These are phyloP conservation scores for Eucalyptus melliodora DNA, from an alignment of 345 rosid species.

Conservation along the genomic window DNA sequence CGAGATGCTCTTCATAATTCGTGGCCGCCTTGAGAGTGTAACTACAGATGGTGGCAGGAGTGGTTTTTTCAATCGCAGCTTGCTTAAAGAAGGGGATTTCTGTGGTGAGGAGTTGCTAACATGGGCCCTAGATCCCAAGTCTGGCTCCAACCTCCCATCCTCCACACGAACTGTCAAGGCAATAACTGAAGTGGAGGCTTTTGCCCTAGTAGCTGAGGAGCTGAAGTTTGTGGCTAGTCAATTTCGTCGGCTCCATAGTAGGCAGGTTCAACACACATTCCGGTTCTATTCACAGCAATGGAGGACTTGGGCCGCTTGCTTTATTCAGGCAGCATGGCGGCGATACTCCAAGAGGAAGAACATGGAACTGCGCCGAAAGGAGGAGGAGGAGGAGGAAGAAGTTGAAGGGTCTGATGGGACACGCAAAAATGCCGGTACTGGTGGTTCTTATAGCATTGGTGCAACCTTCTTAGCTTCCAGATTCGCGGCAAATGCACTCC, in stretches of 20 bases:
- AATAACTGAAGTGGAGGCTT: conserved; percentile 78
- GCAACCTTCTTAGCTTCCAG: conserved; percentile 82
- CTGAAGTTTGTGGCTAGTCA: conserved; percentile 91
- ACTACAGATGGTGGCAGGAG: conserved; percentile 97
- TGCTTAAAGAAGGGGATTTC: conserved; percentile 86
- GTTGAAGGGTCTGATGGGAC: conserved; percentile 27
- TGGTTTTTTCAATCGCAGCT: conserved; percentile 78
- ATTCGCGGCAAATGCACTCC: conserved; percentile 93
- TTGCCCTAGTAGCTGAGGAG: conserved; percentile 84
- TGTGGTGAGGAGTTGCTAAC: conserved; percentile 96
- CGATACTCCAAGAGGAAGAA: conserved; percentile 70
- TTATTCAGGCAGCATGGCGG: conserved; percentile 96
- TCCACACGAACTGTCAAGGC: conserved; percentile 96
- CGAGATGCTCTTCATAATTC: conserved; percentile 94
- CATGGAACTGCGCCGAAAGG: conserved; percentile 61
- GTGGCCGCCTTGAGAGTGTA: conserved; percentile 91
- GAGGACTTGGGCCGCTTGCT: conserved; percentile 99
- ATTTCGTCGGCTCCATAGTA: conserved; percentile 88
- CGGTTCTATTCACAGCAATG: conserved; percentile 95
- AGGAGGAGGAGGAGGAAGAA: conserved; percentile 56
- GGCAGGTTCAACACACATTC: conserved; percentile 96
- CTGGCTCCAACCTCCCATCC: conserved; percentile 82
- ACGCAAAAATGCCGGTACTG: conserved; percentile 7
- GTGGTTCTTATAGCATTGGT: conserved; percentile 66
- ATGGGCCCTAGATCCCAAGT: conserved; percentile 96